Evolutionary conservation across 2,329 filamentous ascomycete species (phyloP).

Genomic region (Penicillium palitans): DNA sequence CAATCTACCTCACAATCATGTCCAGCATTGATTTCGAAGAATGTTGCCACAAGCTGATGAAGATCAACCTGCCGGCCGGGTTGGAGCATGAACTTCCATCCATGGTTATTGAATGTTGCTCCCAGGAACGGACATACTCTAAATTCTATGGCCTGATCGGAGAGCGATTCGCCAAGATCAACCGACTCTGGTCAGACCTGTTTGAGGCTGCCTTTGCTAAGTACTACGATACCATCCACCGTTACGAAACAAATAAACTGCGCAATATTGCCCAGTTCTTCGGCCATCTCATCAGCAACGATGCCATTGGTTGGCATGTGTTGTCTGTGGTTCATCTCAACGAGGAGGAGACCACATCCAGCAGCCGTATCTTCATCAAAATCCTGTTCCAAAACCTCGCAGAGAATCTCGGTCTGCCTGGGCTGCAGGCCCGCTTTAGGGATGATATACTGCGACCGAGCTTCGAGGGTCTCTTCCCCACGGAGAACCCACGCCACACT

Average conservation of each 20-base stretch:
- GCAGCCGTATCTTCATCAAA: slow-evolving; percentile 97
- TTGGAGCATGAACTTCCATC: slow-evolving; percentile 87
- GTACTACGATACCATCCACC: slow-evolving; percentile 97
- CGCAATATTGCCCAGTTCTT: slow-evolving; percentile 96
- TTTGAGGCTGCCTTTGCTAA: slow-evolving; percentile 88
- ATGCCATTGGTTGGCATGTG: slow-evolving; percentile 90
- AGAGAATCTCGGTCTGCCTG: slow-evolving; percentile 81
- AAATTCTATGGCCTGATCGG: slow-evolving; percentile 96
- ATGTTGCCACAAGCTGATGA: slow-evolving; percentile 95
- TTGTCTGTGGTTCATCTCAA: slow-evolving; percentile 83
- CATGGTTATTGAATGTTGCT: slow-evolving; percentile 97
- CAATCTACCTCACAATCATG: slow-evolving; percentile 97
- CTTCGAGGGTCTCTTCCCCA: slow-evolving; percentile 85
- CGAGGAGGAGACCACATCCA: slow-evolving; percentile 95
- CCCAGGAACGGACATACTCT: slow-evolving; percentile 93
- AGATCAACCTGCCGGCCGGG: slow-evolving; percentile 81
- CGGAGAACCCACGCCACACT: slow-evolving; percentile 83
- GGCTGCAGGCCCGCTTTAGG: slow-evolving; percentile 71
- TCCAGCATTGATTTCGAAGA: slow-evolving; percentile 95
- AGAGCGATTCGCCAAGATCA: slow-evolving; percentile 93
- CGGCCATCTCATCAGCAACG: slow-evolving; percentile 81
- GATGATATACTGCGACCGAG: slow-evolving; percentile 77
- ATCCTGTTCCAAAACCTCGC: slow-evolving; percentile 92
- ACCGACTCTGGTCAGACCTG: slow-evolving; percentile 88
- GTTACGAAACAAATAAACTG: slow-evolving; percentile 91